These are phyloP conservation scores for Glycine tomentella DNA, from an alignment of 306 rosid species.

Conservation along the genomic window DNA sequence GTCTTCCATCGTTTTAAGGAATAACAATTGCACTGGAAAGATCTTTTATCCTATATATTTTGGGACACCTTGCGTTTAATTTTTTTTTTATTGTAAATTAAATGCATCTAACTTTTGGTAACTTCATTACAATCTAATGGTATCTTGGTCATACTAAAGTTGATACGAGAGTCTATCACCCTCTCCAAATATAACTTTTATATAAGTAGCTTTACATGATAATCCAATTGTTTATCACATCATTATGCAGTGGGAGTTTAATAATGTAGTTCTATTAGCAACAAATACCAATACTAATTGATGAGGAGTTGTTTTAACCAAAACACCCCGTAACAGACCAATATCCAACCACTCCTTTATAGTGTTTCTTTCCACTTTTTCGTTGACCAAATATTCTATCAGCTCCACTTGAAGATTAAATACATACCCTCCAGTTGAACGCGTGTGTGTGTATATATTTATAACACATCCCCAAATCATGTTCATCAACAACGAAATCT, in stretches of 20 bases:
- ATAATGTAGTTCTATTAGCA: background rate
- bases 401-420: slow-evolving; percentile 54
- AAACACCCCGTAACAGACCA: slow-evolving; percentile 44
- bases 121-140: background rate
- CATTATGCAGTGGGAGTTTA: slow-evolving; percentile 1
- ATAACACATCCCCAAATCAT: slow-evolving; percentile 20
- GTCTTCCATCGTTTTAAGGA: background rate
- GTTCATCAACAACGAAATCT: slow-evolving; percentile 30
- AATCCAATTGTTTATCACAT: background rate
- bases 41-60: background rate
- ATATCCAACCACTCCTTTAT: slow-evolving; percentile 70
- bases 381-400: slow-evolving; percentile 46
- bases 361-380: background rate
- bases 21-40: background rate
- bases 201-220: background rate
- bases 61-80: background rate
- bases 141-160: too few relatives aligned
- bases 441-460: background rate
- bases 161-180: too few relatives aligned
- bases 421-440: background rate
- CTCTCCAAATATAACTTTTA: background rate
- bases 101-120: background rate
- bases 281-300: slow-evolving; percentile 23
- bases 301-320: slow-evolving; percentile 60
- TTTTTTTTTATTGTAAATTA: background rate